These are phyloP conservation scores for bread wheat (Triticum aestivum) DNA, from an alignment of 176 grass and related monocot species.

Conservation along the genomic window IWGSC_CS_RefSeq_v2.1 NC_057810.1:368214535-368215034, in stretches of 20 bases:
- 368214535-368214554: background rate
- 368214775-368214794: conserved; percentile 13
- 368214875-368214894: conserved; percentile 14
- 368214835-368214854: conserved; percentile 24
- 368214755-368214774: conserved; percentile 27
- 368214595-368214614: background rate
- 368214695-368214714: background rate
- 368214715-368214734: background rate
- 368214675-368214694: conserved; percentile 2
- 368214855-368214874: conserved; percentile 32
- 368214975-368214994: background rate
- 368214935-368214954: background rate
- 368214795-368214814: conserved; percentile 28
- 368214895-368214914: conserved; percentile 19
- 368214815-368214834: conserved; percentile 27
- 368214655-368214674: background rate
- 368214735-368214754: background rate
- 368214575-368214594: background rate
- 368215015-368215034: background rate
- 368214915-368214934: background rate
- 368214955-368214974: background rate
- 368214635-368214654: background rate
- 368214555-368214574: background rate
- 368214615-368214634: background rate
- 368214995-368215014: background rate